Percentiles rank a stretch among this genome's conserved stretches.
These are phyloP conservation scores for Gleditsia sinensis DNA, from an alignment of 306 rosid species.

Conservation along the genomic window DNA sequence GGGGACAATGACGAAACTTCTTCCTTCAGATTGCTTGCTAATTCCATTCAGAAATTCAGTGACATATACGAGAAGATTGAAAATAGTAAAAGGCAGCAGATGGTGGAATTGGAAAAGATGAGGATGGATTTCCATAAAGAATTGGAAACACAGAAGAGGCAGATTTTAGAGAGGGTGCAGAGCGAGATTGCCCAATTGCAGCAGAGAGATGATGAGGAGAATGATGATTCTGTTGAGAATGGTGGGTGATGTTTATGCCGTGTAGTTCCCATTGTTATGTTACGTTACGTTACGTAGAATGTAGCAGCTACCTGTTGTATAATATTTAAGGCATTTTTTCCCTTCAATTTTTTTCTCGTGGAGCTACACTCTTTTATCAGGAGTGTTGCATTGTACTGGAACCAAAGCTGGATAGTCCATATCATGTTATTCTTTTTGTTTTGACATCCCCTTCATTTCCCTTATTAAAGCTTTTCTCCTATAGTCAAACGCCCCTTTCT, in stretches of 20 bases:
- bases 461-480: too few species aligned
- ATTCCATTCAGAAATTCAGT: slow-evolving; percentile 70
- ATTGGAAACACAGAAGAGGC: slow-evolving; percentile 68
- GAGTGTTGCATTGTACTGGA: slow-evolving; percentile 37
- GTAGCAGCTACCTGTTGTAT: slow-evolving; percentile 43
- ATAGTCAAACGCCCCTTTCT: too few species aligned
- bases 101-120: slow-evolving; percentile 83
- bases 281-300: slow-evolving; percentile 35
- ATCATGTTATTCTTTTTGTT: too few species aligned
- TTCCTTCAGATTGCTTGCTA: slow-evolving; percentile 70
- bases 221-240: slow-evolving; percentile 52
- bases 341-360: slow-evolving; percentile 23
- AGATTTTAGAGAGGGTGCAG: slow-evolving; percentile 69
- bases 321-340: slow-evolving; percentile 39
- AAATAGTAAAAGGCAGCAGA: slow-evolving; percentile 63
- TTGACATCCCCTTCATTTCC: too few species aligned
- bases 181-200: slow-evolving; percentile 62
- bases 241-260: slow-evolving; percentile 40
- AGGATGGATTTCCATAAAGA: slow-evolving; percentile 76
- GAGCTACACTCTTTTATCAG: slow-evolving; percentile 38
- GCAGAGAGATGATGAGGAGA: slow-evolving; percentile 56
- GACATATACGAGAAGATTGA: slow-evolving; percentile 79
- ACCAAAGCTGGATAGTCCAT: slow-evolving; percentile 14
- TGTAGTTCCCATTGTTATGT: slow-evolving; percentile 38
- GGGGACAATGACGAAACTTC: slow-evolving; percentile 50